These are phyloP conservation scores for Ophioceras dolichostomum DNA, from an alignment of 2,329 filamentous ascomycete genomes.

Conservation along the genomic window DNA sequence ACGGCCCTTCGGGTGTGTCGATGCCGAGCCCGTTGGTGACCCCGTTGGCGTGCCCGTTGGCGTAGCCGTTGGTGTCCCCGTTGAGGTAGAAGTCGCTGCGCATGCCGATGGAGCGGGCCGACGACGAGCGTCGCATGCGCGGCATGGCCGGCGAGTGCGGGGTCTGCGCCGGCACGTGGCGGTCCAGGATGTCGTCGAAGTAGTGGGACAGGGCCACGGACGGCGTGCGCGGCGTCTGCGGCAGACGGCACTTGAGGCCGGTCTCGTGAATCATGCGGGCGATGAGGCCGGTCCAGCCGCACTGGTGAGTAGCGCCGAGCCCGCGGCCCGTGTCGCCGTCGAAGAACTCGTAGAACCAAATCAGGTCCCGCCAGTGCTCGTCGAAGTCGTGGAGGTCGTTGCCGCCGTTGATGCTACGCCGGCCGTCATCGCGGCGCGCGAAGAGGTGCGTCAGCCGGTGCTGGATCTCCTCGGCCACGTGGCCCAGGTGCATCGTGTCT, in stretches of 20 bases:
- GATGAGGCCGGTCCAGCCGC: conserved; percentile 91
- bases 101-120: conserved; percentile 69
- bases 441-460: conserved; percentile 90
- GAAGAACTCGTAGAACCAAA: conserved; percentile 98
- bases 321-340: conserved; percentile 85
- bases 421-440: conserved; percentile 69
- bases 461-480: conserved; percentile 90
- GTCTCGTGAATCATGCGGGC: conserved; percentile 97
- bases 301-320: conserved; percentile 86
- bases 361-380: conserved; percentile 80
- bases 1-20: conserved; percentile 20
- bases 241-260: conserved; percentile 79
- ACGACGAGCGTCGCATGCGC: conserved; percentile 64
- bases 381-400: conserved; percentile 84
- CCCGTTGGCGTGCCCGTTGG: conserved; percentile 27
- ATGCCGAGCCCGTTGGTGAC: conserved; percentile 26
- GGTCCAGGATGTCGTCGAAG: conserved; percentile 80
- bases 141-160: conserved; percentile 30
- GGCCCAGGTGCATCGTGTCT: conserved; percentile 89
- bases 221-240: conserved; percentile 85
- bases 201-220: conserved; percentile 78
- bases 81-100: conserved; percentile 63
- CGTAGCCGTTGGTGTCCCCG: conserved; percentile 28
- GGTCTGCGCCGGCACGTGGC: conserved; percentile 29
- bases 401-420: conserved; percentile 77